Percentiles rank a stretch among this genome's conserved stretches.
phyloP scores from a whole-genome alignment of 2,329 filamentous ascomycete genomes.

The Tympanopsis confertula region DNA sequence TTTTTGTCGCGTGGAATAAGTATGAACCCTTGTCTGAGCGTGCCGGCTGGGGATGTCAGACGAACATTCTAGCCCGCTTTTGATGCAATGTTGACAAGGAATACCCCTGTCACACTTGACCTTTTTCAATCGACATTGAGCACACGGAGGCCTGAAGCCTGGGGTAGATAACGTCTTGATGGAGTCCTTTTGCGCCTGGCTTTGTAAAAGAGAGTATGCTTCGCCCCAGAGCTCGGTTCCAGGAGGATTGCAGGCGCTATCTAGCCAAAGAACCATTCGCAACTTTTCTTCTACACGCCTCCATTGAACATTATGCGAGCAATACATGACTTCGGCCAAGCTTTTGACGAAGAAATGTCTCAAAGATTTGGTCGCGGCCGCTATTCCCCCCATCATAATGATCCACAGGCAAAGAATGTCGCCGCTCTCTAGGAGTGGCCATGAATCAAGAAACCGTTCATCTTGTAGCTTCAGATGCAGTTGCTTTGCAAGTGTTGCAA shows the following conservation, averaged over 20 bases:
- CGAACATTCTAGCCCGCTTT: background rate
- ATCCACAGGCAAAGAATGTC: background rate
- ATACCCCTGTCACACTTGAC: conserved; percentile 2
- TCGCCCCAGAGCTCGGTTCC: background rate
- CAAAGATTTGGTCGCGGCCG: background rate
- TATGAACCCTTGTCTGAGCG: background rate
- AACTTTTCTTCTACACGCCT: background rate
- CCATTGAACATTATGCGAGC: background rate
- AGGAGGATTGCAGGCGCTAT: background rate
- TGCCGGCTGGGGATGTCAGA: background rate
- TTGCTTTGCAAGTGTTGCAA: background rate
- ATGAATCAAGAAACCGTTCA: background rate
- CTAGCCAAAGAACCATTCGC: background rate
- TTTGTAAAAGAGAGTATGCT: no score
- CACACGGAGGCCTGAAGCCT: background rate
- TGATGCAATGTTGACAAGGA: background rate
- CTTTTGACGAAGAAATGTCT: background rate
- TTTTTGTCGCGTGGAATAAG: background rate
- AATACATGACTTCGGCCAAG: background rate
- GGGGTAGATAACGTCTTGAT: background rate
- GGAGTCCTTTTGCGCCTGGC: no score
- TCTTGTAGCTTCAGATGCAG: background rate
- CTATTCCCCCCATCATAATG: background rate
- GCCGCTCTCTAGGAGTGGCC: background rate
- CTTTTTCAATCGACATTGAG: background rate